Evolutionary conservation across 495 filamentous ascomycete genomes (phyloP).

Genomic region (Amniculicola lignicola): DNA sequence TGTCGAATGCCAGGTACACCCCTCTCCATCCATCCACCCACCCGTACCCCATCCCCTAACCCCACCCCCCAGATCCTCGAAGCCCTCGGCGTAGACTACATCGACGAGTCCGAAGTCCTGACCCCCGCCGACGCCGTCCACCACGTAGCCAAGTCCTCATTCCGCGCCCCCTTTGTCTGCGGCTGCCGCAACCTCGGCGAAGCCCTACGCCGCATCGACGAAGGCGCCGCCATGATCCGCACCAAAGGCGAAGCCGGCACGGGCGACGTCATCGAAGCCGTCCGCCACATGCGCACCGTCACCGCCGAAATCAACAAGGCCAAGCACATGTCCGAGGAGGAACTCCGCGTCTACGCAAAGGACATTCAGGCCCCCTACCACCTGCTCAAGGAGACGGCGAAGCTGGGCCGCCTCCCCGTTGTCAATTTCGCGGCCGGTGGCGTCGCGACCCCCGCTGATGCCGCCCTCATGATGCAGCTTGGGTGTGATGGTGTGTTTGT

Average conservation of each 20-base stretch:
- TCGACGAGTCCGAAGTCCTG: conserved; percentile 95
- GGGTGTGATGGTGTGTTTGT: conserved; percentile 98
- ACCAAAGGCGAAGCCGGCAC: conserved; percentile 98
- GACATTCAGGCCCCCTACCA: conserved; percentile 73
- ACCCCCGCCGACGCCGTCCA: conserved; percentile 87
- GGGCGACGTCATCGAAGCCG: conserved; percentile 96
- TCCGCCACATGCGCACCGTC: conserved; percentile 91
- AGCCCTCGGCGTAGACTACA: conserved; percentile 91
- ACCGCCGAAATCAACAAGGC: conserved; percentile 78
- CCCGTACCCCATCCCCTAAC: conserved; percentile 10
- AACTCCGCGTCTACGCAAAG: conserved; percentile 72
- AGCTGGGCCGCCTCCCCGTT: conserved; percentile 84
- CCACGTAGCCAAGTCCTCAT: conserved; percentile 87
- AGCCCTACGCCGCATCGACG: conserved; percentile 83
- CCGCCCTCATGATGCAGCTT: conserved; percentile 98
- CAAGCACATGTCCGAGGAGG: conserved; percentile 57
- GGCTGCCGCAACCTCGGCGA: conserved; percentile 95
- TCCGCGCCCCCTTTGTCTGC: conserved; percentile 89
- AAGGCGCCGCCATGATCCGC: conserved; percentile 97
- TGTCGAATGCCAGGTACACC: conserved; percentile 84
- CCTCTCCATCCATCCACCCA: not conserved
- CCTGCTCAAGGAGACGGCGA: conserved; percentile 78
- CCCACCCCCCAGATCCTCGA: conserved; percentile 70
- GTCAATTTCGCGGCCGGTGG: conserved; percentile 99
- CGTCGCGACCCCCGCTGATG: conserved; percentile 93